Conservation (phyloP, 2,329 filamentous ascomycete genomes). For the Aureobasidium zeae region DNA sequence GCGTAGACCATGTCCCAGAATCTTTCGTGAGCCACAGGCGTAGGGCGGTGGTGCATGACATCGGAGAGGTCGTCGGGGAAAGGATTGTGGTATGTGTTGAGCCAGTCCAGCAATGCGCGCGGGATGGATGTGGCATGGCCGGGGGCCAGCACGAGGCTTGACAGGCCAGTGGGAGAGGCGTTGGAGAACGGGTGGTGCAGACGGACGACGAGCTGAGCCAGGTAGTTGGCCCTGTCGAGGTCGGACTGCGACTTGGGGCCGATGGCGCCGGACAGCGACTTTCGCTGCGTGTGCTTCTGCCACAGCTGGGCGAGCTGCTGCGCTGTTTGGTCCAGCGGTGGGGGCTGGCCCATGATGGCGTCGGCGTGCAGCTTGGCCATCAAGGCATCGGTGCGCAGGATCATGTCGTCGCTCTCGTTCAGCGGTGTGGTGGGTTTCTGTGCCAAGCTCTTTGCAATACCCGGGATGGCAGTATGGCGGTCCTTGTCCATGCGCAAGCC, state of each 20-base stretch:
- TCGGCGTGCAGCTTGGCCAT: slow-evolving; percentile 38
- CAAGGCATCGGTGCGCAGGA: slow-evolving; percentile 66
- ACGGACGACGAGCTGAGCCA: slow-evolving; percentile 68
- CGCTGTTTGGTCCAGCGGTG: slow-evolving; percentile 25
- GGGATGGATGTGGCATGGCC: slow-evolving; percentile 48
- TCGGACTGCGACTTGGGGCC: slow-evolving; percentile 46
- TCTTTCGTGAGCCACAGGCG: slow-evolving; percentile 63
- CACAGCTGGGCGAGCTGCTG: slow-evolving; percentile 24
- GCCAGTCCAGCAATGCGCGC: slow-evolving; percentile 73
- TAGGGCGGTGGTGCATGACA: slow-evolving; percentile 55
- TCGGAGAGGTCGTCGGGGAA: slow-evolving; percentile 58
- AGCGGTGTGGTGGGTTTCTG: slow-evolving; percentile 48
- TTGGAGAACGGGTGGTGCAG: slow-evolving; percentile 61
- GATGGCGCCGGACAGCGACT: slow-evolving; percentile 26
- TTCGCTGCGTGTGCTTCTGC: slow-evolving; percentile 20
- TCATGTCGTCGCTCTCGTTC: slow-evolving; percentile 59
- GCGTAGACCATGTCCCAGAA: slow-evolving; percentile 84
- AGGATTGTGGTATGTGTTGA: slow-evolving; percentile 64
- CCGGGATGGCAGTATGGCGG: slow-evolving; percentile 40
- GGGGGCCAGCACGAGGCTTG: slow-evolving; percentile 10
- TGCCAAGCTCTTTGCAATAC: slow-evolving; percentile 62
- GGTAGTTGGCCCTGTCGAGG: slow-evolving; percentile 64
- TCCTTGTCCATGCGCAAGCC: slow-evolving; percentile 12
- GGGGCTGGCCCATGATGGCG: slow-evolving; percentile 27
- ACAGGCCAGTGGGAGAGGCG: slow-evolving; percentile 19